These are phyloP conservation scores for Xylaria sp. DNA, from an alignment of 2,329 filamentous ascomycete species.

Conservation along the genomic window DNA sequence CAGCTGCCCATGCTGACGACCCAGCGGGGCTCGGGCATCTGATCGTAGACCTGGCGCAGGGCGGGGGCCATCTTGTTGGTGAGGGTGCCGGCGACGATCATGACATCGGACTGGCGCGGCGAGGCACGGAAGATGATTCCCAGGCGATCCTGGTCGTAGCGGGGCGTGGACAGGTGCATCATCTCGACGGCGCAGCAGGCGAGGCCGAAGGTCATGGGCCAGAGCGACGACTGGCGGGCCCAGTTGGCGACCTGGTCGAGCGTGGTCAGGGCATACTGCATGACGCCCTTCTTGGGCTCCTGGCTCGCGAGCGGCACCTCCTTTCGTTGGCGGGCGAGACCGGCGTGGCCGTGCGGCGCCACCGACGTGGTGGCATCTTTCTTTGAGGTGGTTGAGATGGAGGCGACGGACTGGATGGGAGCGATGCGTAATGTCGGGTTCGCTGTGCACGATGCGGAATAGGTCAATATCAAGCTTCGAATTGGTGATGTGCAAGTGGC, in stretches of 20 bases:
- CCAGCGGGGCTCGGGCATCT: conserved; percentile 94
- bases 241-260: conserved; percentile 85
- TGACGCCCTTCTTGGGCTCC: conserved; percentile 79
- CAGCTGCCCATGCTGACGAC: conserved; percentile 86
- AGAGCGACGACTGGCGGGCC: conserved; percentile 84
- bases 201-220: conserved; percentile 89
- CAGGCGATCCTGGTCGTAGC: conserved; percentile 88
- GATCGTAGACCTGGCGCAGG: conserved; percentile 89
- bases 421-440: conserved; percentile 73
- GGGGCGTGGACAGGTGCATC: conserved; percentile 90
- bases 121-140: conserved; percentile 93
- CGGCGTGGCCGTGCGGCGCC: conserved; percentile 64
- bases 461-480: conserved; percentile 42
- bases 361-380: conserved; percentile 71
- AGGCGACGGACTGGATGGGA: conserved; percentile 70
- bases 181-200: conserved; percentile 92
- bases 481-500: neutral
- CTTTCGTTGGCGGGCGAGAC: conserved; percentile 67
- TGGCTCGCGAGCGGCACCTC: conserved; percentile 83
- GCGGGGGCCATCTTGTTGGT: conserved; percentile 98
- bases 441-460: conserved; percentile 56
- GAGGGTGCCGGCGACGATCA: conserved; percentile 92
- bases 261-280: conserved; percentile 88
- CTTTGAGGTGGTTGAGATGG: conserved; percentile 72
- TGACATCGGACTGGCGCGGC: conserved; percentile 87